Evolutionary conservation across 495 filamentous ascomycete genomes (phyloP).

Genomic region (Tuber calosporum): DNA sequence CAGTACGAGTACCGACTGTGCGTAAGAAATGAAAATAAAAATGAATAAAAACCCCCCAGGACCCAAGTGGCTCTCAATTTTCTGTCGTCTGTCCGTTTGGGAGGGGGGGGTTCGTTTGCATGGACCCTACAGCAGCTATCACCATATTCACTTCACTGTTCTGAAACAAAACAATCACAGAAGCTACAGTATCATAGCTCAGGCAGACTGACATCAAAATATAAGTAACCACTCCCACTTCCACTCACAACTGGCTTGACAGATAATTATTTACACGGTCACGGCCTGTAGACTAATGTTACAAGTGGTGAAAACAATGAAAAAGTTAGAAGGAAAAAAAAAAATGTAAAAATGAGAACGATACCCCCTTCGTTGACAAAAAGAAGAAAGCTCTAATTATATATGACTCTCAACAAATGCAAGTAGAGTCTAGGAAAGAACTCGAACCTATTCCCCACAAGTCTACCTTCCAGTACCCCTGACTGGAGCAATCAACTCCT

Average conservation of each 20-base stretch:
- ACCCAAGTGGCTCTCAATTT: background rate
- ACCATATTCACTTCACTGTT: background rate
- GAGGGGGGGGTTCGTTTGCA: background rate
- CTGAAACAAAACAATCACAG: background rate
- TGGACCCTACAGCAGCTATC: background rate
- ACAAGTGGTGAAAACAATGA: background rate
- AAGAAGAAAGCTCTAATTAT: slow-evolving; percentile 2
- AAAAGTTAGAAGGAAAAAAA: background rate
- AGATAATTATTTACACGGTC: background rate
- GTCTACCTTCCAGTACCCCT: slow-evolving; percentile 7
- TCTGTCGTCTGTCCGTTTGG: background rate
- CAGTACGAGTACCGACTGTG: background rate
- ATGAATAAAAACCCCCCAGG: background rate
- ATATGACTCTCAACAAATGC: slow-evolving; percentile 5
- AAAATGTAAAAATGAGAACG: background rate
- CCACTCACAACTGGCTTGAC: background rate
- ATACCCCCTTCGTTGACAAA: background rate
- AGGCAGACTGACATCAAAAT: background rate
- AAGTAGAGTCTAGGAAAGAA: background rate
- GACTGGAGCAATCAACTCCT: slow-evolving; percentile 51
- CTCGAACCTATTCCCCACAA: slow-evolving; percentile 18
- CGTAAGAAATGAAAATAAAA: background rate
- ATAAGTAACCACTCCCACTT: background rate
- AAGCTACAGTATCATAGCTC: background rate
- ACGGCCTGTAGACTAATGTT: background rate